phyloP scores from a whole-genome alignment of 106 monocot species.

The Posidonia australis region DNA sequence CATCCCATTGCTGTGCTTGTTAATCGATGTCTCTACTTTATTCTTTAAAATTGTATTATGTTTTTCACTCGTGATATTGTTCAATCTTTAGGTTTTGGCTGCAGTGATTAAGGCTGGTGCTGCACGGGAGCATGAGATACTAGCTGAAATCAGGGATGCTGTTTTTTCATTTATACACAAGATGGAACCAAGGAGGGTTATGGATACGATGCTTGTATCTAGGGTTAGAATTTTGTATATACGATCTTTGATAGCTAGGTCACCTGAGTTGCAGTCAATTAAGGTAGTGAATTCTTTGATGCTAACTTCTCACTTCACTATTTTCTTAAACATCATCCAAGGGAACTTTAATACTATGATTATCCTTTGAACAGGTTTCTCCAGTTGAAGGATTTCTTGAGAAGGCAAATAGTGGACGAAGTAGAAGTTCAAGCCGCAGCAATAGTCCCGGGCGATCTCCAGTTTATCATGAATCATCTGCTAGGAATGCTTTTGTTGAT shows the following conservation, averaged over 20 bases:
- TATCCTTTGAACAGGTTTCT: constrained; percentile 45
- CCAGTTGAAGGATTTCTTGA: constrained; percentile 85
- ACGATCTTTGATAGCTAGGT: constrained; percentile 87
- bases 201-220: constrained; percentile 99
- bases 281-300: constrained; percentile 40
- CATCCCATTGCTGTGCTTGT: too few relatives aligned
- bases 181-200: constrained; percentile 86
- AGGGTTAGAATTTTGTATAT: constrained; percentile 97
- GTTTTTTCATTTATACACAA: constrained; percentile 89
- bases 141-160: constrained; percentile 98
- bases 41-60: too few relatives aligned
- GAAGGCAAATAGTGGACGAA: constrained; percentile 63
- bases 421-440: constrained; percentile 80
- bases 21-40: too few relatives aligned
- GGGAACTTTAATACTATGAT: background rate
- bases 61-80: background rate
- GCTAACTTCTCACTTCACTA: background rate
- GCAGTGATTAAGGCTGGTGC: constrained; percentile 99
- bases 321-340: background rate
- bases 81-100: constrained; percentile 69
- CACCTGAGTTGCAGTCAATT: constrained; percentile 90
- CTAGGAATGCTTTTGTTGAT: constrained; percentile 44
- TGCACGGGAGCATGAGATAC: constrained; percentile 96
- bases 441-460: constrained; percentile 87
- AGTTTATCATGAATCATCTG: constrained; percentile 53